Evolutionary conservation across 805 yeast species (phyloP).

Genomic region (Phaffomyces opuntiae): DNA sequence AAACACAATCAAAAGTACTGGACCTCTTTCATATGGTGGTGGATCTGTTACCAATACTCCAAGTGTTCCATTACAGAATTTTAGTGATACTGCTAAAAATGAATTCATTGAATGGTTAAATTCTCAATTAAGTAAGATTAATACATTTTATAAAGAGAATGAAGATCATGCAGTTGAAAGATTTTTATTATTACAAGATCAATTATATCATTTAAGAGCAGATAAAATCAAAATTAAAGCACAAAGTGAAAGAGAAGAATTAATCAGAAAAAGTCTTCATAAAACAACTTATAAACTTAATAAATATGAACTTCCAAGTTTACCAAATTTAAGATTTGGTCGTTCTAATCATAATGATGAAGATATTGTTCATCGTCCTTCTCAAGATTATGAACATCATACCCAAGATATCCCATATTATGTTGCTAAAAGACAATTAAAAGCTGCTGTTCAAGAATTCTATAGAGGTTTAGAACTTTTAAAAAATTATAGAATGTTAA

Average conservation of each 20-base stretch:
- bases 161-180: conserved; percentile 57
- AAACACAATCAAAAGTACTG: not conserved
- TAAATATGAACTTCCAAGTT: conserved; percentile 35
- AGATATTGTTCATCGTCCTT: not conserved
- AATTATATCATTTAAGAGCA: conserved; percentile 54
- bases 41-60: conserved; percentile 6
- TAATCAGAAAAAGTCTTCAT: conserved; percentile 11
- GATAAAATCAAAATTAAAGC: conserved; percentile 31
- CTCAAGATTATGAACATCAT: conserved; percentile 41
- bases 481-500: conserved; percentile 64
- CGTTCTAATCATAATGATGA: conserved; percentile 11
- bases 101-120: conserved; percentile 67
- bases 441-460: conserved; percentile 61
- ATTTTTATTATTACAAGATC: conserved; percentile 58
- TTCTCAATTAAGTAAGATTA: conserved; percentile 50
- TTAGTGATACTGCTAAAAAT: conserved; percentile 30
- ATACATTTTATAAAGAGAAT: conserved; percentile 49
- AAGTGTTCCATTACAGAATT: conserved; percentile 12
- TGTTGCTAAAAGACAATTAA: conserved; percentile 60
- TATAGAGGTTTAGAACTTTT: conserved; percentile 68
- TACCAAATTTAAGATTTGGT: conserved; percentile 33
- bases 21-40: conserved; percentile 10
- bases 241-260: conserved; percentile 8
- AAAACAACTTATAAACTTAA: conserved; percentile 20
- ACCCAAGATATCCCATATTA: conserved; percentile 46